Base-by-base conservation (phyloP, 2,329 filamentous ascomycete species). In the Orbilia javanica region DNA sequence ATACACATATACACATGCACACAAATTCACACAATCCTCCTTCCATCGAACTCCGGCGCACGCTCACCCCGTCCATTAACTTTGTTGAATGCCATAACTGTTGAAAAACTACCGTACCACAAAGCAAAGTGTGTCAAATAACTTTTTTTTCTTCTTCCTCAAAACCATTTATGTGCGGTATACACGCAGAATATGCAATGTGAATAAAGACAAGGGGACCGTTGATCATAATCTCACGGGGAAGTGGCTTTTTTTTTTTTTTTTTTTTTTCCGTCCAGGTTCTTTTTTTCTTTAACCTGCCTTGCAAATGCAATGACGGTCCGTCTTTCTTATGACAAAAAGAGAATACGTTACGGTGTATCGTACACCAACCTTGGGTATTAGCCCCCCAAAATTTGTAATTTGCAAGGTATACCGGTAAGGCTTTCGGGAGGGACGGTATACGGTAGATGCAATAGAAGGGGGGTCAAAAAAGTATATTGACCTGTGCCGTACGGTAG, bases 241-340 rank as follows among this genome's bases (percentile, higher is more conserved):
- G 55, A 64, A 71, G 67, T 71, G 44, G 67, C 50, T 44, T 62
- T 50, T 63, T n/a, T n/a, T n/a, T n/a, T n/a, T n/a, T n/a, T n/a
- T n/a, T n/a, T n/a, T n/a, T n/a, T 42, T 25, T 48, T 50, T 50
- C 20, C 13, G 46, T 53, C 67, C 48, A 71, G 67, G 55, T 71
- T 52, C 18, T 39, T 60, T 60, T 42, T 42, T 6, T 36, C 22
- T 60, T 42, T 60, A 42, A 27, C 20, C 34, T 42, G 18, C 18
- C 31, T 42, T 60, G 22, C 27, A 15, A 57, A 27, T 50, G 46
- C 18, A 44, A 44, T 20, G 50, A 29, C 31, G 55, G 34, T 27
- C 55, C 55, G 55, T 60, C 20, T 63, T n/a, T 42, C 25, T n/a
- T 46, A 25, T 20, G 15, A 44, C n/a, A 46, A 34, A 20, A 64